phyloP scores from a whole-genome alignment of 2,329 filamentous ascomycete genomes.

The Botrytis pseudocinerea region DNA sequence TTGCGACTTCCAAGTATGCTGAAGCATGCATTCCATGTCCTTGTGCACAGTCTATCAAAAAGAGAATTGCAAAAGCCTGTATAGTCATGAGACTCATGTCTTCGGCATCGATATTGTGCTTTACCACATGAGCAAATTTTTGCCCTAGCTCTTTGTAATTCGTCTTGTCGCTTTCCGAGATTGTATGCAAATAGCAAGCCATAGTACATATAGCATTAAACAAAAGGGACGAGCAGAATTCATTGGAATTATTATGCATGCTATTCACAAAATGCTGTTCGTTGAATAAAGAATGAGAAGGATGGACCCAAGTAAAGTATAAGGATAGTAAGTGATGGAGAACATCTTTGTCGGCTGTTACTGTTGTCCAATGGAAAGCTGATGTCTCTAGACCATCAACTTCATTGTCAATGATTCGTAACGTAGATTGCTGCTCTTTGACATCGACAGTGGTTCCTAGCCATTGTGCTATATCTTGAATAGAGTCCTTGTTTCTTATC shows the following conservation, averaged over 20 bases:
- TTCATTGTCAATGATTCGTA: not conserved
- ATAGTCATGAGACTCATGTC: not conserved
- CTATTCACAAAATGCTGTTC: not conserved
- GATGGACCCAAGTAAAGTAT: not conserved
- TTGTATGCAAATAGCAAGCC: not conserved
- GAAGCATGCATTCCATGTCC: not conserved
- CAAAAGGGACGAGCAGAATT: not conserved
- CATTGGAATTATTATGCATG: not conserved
- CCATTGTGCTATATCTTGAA: conserved; percentile 4
- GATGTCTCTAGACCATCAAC: not conserved
- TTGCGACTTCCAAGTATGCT: not conserved
- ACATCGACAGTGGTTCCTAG: not conserved
- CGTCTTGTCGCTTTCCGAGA: not conserved
- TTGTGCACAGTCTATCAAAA: not conserved
- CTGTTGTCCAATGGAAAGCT: not conserved
- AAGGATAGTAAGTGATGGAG: not conserved
- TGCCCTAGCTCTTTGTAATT: not conserved
- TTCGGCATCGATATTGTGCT: not conserved
- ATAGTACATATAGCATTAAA: not conserved
- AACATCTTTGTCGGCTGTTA: not conserved
- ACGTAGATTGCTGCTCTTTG: not conserved
- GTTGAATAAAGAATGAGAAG: not conserved
- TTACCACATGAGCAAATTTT: not conserved
- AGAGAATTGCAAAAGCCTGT: not conserved
- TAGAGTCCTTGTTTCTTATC: not conserved